Evolutionary conservation across 257 asterid species (phyloP).

Genomic region (Striga asiatica): DNA sequence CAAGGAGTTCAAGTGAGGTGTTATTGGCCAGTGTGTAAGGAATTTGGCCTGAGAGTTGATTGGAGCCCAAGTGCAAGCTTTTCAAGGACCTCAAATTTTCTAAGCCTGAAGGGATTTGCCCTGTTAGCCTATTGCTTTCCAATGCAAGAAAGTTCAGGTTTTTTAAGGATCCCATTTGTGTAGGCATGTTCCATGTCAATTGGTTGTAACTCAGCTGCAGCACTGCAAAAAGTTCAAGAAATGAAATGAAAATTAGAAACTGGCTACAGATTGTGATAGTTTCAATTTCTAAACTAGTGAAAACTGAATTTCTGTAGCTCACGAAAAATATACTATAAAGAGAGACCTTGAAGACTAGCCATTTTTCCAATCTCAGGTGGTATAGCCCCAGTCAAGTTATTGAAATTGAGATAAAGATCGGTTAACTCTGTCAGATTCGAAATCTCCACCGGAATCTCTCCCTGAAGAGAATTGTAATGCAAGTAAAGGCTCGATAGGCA

Average conservation of each 20-base stretch:
- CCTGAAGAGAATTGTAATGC: constrained; percentile 74
- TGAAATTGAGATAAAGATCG: constrained; percentile 74
- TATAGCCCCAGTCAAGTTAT: constrained; percentile 50
- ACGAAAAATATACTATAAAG: not conserved
- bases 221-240: constrained; percentile 32
- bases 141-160: constrained; percentile 45
- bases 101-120: constrained; percentile 48
- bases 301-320: too few relatives aligned
- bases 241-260: not conserved
- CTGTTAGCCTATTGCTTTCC: constrained; percentile 42
- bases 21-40: constrained; percentile 37
- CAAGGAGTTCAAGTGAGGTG: constrained; percentile 49
- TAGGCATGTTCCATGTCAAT: constrained; percentile 63
- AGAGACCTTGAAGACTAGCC: constrained; percentile 72
- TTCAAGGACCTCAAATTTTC: constrained; percentile 38
- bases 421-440: constrained; percentile 64
- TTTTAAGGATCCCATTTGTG: constrained; percentile 40
- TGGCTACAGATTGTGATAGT: too few relatives aligned
- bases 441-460: constrained; percentile 75
- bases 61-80: constrained; percentile 45
- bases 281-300: too few relatives aligned
- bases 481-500: constrained; percentile 72
- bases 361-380: constrained; percentile 67
- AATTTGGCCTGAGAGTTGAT: constrained; percentile 67
- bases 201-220: constrained; percentile 65